phyloP scores from a whole-genome alignment of 2,329 filamentous ascomycete species.

The Fusarium sp. region DNA sequence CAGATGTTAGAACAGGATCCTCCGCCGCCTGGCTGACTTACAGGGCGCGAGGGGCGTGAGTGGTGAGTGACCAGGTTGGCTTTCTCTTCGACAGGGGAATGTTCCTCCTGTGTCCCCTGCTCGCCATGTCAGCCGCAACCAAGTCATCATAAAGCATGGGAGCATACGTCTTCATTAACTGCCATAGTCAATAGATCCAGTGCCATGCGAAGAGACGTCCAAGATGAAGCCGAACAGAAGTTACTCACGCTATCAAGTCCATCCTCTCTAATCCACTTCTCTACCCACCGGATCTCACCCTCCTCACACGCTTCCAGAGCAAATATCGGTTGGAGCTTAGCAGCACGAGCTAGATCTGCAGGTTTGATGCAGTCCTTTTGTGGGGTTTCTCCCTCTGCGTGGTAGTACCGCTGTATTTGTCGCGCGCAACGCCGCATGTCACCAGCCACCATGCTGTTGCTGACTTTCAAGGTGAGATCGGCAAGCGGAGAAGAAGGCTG shows the following conservation, averaged over 20 bases:
- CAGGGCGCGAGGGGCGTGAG: neutral
- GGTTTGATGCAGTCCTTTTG: neutral
- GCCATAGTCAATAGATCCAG: neutral
- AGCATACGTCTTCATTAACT: neutral
- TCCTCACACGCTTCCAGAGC: neutral
- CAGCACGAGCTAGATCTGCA: neutral
- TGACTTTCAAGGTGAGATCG: neutral
- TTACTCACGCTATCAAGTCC: neutral
- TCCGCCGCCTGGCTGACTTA: neutral
- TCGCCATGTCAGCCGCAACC: neutral
- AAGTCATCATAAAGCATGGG: neutral
- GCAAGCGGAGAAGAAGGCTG: neutral
- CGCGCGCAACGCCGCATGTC: neutral
- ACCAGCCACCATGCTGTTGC: neutral
- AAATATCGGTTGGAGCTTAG: neutral
- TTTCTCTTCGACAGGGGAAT: neutral
- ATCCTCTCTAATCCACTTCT: neutral
- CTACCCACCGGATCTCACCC: neutral
- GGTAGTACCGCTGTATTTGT: neutral
- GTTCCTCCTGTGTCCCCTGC: neutral
- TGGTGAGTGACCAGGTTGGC: neutral
- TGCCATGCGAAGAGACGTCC: neutral
- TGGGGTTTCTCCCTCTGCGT: neutral
- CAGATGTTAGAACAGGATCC: neutral
- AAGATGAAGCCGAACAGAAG: neutral